These are phyloP conservation scores for Plantago coronopus DNA, from an alignment of 305 asterid genomes.

Conservation along the genomic window DNA sequence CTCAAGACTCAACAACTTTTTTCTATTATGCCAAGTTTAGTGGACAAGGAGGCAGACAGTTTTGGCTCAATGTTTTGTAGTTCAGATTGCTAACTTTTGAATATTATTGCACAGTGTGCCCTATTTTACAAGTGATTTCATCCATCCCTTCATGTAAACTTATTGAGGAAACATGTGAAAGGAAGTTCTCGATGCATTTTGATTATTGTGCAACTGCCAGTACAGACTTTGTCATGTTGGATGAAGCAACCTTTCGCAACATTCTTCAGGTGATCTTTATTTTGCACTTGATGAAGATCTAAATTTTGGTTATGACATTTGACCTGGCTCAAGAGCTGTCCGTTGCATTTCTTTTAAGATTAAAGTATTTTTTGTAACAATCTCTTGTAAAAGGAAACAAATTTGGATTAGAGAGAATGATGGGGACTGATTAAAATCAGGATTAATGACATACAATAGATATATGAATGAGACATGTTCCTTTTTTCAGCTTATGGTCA, in stretches of 20 bases:
- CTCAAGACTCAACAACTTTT: slow-evolving; percentile 73
- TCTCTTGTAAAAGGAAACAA: neutral
- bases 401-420: neutral
- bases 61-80: slow-evolving; percentile 46
- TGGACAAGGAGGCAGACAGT: slow-evolving; percentile 80
- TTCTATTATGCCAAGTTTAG: slow-evolving; percentile 77
- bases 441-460: too few species aligned
- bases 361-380: too few species aligned
- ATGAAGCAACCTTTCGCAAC: slow-evolving; percentile 59
- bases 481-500: too few species aligned
- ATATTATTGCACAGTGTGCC: slow-evolving; percentile 90
- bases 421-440: too few species aligned
- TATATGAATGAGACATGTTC: too few species aligned
- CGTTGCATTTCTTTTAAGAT: slow-evolving; percentile 1
- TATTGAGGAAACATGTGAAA: slow-evolving; percentile 87
- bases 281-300: slow-evolving; percentile 13
- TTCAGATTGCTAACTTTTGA: slow-evolving; percentile 41
- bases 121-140: slow-evolving; percentile 76
- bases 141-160: slow-evolving; percentile 83
- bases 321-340: slow-evolving; percentile 6
- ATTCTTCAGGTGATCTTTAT: slow-evolving; percentile 73
- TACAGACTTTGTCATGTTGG: slow-evolving; percentile 79
- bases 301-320: neutral
- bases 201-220: slow-evolving; percentile 91
- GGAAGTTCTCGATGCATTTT: slow-evolving; percentile 79